These are phyloP conservation scores for Mollisiaceae sp. DNA, from an alignment of 2,329 filamentous ascomycete genomes.

Conservation along the genomic window DNA sequence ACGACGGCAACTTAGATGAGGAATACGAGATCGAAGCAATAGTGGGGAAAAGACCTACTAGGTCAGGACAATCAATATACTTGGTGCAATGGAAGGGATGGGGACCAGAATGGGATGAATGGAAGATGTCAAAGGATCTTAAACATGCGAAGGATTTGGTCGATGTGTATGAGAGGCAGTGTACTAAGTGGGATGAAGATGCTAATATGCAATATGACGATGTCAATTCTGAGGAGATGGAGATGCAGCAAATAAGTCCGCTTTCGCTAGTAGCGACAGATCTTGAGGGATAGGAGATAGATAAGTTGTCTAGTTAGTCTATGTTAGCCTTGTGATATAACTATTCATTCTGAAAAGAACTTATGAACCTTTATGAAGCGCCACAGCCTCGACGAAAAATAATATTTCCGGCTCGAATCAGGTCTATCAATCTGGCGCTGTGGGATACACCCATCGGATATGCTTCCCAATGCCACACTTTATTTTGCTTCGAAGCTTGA, in stretches of 20 bases:
- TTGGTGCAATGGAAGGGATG: neutral
- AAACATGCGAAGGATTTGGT: neutral
- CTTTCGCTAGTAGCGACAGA: too few relatives aligned
- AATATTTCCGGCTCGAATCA: too few relatives aligned
- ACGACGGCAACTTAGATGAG: neutral
- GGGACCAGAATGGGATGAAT: constrained; percentile 6
- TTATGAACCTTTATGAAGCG: too few relatives aligned
- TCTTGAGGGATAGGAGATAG: too few relatives aligned
- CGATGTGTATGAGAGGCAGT: constrained; percentile 5
- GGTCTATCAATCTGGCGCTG: too few relatives aligned
- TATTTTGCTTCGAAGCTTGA: neutral
- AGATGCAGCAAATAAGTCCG: neutral
- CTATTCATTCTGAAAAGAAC: too few relatives aligned
- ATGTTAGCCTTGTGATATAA: too few relatives aligned
- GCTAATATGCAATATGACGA: neutral
- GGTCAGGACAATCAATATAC: neutral
- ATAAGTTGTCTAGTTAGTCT: too few relatives aligned
- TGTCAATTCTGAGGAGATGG: neutral
- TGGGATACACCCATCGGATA: too few relatives aligned
- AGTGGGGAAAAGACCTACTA: constrained; percentile 1
- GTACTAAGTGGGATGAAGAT: neutral
- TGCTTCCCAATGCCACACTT: neutral
- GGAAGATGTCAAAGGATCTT: constrained; percentile 7
- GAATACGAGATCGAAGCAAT: constrained; percentile 8
- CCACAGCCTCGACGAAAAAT: too few relatives aligned